A percentile compares a stretch with the other conserved stretches of the same genome.
These are phyloP conservation scores for Paraconiothyrium brasiliense DNA, from an alignment of 2,329 filamentous ascomycete genomes.

Conservation along the genomic window DNA sequence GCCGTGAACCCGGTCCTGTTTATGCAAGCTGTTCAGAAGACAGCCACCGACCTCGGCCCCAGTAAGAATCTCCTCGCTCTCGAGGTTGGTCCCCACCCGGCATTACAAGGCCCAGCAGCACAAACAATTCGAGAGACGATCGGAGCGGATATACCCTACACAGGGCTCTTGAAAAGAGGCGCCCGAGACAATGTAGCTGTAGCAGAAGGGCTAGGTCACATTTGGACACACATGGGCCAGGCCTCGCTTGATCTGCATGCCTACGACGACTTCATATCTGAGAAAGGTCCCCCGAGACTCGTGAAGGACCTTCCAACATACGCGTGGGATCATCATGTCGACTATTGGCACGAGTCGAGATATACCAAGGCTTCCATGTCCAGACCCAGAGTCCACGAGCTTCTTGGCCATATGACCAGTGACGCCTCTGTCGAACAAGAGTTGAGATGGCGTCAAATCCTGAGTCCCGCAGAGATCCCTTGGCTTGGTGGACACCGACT, in stretches of 20 bases:
- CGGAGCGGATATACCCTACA: constrained; percentile 25
- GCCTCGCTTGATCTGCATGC: neutral
- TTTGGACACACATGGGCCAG: neutral
- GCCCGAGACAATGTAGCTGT: neutral
- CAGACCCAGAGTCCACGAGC: neutral
- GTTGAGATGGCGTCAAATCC: constrained; percentile 24
- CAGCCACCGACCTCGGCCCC: constrained; percentile 23
- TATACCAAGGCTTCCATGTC: neutral
- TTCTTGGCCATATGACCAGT: neutral
- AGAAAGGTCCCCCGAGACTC: too few species aligned
- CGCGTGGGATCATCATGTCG: constrained; percentile 17
- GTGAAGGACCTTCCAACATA: constrained; percentile 7
- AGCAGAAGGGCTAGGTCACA: neutral
- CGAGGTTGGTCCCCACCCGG: constrained; percentile 59
- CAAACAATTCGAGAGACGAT: constrained; percentile 43
- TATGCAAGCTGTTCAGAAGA: constrained; percentile 49
- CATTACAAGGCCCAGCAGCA: constrained; percentile 53
- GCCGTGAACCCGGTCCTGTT: constrained; percentile 58
- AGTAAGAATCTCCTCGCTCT: constrained; percentile 52
- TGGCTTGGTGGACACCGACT: constrained; percentile 33
- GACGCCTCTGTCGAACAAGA: neutral
- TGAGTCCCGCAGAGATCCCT: constrained; percentile 19
- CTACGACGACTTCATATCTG: neutral
- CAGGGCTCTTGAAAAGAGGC: constrained; percentile 23
- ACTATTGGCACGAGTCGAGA: constrained; percentile 18